Base-by-base conservation (phyloP, 352 stramenopile genomes). In the Detonula confervacea region DNA sequence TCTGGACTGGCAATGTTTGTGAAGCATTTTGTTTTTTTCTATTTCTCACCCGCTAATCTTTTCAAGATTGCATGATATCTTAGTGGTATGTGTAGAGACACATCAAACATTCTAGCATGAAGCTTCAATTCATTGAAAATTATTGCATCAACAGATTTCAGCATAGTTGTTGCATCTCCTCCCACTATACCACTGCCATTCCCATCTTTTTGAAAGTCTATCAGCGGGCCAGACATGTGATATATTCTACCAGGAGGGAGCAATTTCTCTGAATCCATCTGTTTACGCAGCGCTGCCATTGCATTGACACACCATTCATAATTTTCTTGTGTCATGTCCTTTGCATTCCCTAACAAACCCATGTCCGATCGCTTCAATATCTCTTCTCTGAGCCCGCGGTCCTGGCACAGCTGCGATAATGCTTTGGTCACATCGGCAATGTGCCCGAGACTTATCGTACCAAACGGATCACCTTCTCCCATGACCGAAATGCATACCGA, bases 391-490 rank as follows among this genome's bases (percentile, higher is more conserved):
- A 92, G 59, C 12, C 75, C 74, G 54, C 68, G 51, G 37, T 92
- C 77, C 52, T 83, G 73, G 44, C 87, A 92, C 12, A 92, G 63
- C 39, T 74, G 33, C 18, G 78, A 83, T 46, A 67, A 18, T 6
- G 73, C 81, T 14, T 64, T 71, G 0, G 81, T 80, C 22, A 86
- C 24, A 67, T 92, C 79, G 22, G 87, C 81, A 16, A 92, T 30
- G 74, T 92, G 87, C 5, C 87, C 87, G n/a, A 92, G 54, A 67
- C 75, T 87, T 24, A 92, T 66, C 29, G 47, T 78, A 25, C 72
- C 81, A 67, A 92, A 92, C 18, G 87, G 87, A 83, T 92, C 87
- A 27, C 87, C 87, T 63, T 89, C 78, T 7, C 64, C 77, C 3
- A 85, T 44, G 12, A 92, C 65, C 9, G 81, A 86, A 22, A 89